Evolutionary conservation across 768 basidiomycete species (phyloP).

Genomic region (Psilocybe sp.): DNA sequence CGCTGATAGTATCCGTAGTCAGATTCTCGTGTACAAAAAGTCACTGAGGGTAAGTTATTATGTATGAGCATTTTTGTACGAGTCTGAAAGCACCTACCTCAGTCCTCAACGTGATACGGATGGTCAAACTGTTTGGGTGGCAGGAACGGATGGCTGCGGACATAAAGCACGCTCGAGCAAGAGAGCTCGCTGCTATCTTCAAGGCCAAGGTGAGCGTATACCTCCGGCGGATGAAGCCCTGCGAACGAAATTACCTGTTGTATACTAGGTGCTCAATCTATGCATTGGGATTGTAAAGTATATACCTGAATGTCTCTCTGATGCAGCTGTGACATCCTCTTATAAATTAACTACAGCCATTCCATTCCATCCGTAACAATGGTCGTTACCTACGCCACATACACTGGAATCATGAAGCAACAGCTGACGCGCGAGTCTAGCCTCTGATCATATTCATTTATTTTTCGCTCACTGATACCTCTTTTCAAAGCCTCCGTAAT

Average conservation of each 20-base stretch:
- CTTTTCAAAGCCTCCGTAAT: conserved; percentile 43
- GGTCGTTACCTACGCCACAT: conserved; percentile 63
- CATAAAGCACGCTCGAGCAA: conserved; percentile 56
- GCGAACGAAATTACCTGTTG: too few relatives aligned
- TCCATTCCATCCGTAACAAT: conserved; percentile 65
- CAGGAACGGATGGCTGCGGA: conserved; percentile 54
- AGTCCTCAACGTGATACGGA: conserved; percentile 61
- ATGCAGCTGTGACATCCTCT: neutral
- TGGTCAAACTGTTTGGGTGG: conserved; percentile 76
- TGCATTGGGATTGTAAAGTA: conserved; percentile 13
- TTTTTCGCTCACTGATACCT: neutral
- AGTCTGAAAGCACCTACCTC: neutral
- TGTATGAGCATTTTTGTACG: neutral
- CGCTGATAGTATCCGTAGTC: conserved; percentile 13
- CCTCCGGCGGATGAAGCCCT: neutral
- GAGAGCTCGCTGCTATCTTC: conserved; percentile 58
- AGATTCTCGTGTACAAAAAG: conserved; percentile 58
- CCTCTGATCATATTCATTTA: too few relatives aligned
- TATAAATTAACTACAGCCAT: conserved; percentile 32
- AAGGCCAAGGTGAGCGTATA: conserved; percentile 29
- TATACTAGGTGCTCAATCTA: conserved; percentile 9
- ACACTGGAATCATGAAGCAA: conserved; percentile 36
- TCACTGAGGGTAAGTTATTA: conserved; percentile 50
- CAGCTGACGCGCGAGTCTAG: conserved; percentile 18
- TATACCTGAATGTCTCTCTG: neutral